These are phyloP conservation scores for Ligustrum vulgare DNA, from an alignment of 257 asterid genomes.

Conservation along the genomic window DNA sequence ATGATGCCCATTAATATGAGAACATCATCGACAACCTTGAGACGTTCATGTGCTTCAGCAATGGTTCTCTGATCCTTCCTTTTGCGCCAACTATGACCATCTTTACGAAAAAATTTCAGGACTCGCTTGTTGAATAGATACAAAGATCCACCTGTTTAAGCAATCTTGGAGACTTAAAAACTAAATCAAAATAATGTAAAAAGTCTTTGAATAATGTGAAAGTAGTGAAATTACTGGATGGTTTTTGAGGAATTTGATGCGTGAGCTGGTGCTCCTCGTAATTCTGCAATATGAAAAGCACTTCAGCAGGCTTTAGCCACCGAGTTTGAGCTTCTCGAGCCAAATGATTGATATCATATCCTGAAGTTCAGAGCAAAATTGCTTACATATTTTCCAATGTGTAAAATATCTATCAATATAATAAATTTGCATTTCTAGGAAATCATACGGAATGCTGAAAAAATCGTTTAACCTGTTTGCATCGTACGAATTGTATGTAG, in stretches of 20 bases:
- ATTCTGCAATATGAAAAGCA: constrained; percentile 63
- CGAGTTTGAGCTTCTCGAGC: constrained; percentile 80
- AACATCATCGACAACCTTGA: constrained; percentile 58
- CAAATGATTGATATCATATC: constrained; percentile 54
- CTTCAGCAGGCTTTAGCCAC: constrained; percentile 95
- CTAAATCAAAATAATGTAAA: background rate
- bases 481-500: constrained; percentile 24
- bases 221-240: constrained; percentile 45
- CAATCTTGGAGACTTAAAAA: constrained; percentile 19
- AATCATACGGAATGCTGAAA: background rate
- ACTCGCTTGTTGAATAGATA: constrained; percentile 83
- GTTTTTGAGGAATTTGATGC: constrained; percentile 69
- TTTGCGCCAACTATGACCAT: constrained; percentile 96
- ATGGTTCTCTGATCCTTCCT: constrained; percentile 86
- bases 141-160: constrained; percentile 71
- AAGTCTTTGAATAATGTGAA: background rate
- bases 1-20: constrained; percentile 16
- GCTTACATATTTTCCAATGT: background rate
- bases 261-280: constrained; percentile 72
- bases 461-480: constrained; percentile 43
- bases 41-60: constrained; percentile 96
- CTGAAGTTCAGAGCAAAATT: constrained; percentile 40
- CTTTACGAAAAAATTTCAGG: constrained; percentile 77
- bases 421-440: background rate
- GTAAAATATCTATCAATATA: constrained; percentile 2